These are phyloP conservation scores for Scutellaria baicalensis DNA, from an alignment of 257 asterid species.

Conservation along the genomic window DNA sequence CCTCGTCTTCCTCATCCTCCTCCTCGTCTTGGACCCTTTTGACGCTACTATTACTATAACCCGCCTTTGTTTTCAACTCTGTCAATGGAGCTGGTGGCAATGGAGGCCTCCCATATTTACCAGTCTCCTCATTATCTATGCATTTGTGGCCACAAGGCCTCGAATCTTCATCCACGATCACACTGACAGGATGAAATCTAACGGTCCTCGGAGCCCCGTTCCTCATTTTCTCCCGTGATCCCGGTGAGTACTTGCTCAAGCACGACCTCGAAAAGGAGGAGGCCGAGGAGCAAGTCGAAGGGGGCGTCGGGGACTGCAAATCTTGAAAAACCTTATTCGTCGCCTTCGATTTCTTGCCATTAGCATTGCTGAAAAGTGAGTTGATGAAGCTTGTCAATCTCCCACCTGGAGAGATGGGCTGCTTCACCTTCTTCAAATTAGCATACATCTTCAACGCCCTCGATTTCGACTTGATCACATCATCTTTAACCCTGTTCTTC, in stretches of 20 bases:
- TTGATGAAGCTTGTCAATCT: constrained; percentile 50
- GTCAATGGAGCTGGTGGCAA: constrained; percentile 6
- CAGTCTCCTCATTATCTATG: constrained; percentile 17
- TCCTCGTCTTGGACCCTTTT: not conserved
- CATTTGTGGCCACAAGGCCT: constrained; percentile 49
- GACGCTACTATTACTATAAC: no score
- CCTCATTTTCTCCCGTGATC: constrained; percentile 33
- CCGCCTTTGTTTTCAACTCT: constrained; percentile 4
- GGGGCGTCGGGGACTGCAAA: constrained; percentile 1
- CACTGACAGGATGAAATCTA: constrained; percentile 53
- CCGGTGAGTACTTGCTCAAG: constrained; percentile 49
- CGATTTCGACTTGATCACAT: constrained; percentile 37
- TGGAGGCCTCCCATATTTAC: constrained; percentile 18
- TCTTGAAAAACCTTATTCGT: not conserved
- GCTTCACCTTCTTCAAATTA: constrained; percentile 62
- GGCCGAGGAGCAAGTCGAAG: constrained; percentile 48
- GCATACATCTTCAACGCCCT: constrained; percentile 56
- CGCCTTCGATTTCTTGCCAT: constrained; percentile 34
- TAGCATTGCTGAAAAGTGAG: constrained; percentile 39
- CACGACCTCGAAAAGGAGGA: constrained; percentile 68
- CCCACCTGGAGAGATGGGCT: constrained; percentile 82
- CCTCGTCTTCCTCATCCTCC: constrained; percentile 18
- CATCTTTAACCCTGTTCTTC: constrained; percentile 4
- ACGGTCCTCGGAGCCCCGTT: constrained; percentile 49
- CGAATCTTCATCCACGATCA: constrained; percentile 56